Percentiles rank a stretch among this genome's conserved stretches.
Evolutionary conservation across 768 basidiomycete genomes (phyloP).

Genomic region (Fomitopsis serialis): DNA sequence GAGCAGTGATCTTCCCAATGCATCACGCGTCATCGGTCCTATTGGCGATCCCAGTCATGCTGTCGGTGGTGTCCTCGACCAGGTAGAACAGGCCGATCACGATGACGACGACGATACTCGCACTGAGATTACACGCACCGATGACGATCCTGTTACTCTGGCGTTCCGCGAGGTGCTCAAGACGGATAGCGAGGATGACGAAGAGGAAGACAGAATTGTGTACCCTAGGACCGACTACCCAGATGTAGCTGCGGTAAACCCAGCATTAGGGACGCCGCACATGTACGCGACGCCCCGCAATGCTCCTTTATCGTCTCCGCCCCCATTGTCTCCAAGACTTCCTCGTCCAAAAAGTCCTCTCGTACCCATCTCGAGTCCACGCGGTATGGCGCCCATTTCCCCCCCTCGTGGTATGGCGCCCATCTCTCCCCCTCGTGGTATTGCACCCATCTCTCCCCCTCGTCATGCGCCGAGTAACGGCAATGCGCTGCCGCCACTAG

Average conservation of each 20-base stretch:
- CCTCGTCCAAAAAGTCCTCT: conserved; percentile 4
- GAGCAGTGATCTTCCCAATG: not conserved
- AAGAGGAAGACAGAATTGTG: conserved; percentile 71
- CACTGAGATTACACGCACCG: conserved; percentile 66
- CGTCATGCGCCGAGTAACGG: conserved; percentile 11
- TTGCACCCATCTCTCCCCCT: conserved; percentile 7
- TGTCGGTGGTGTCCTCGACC: conserved; percentile 10
- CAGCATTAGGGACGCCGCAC: not conserved
- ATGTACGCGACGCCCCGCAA: conserved; percentile 20
- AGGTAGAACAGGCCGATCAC: conserved; percentile 11
- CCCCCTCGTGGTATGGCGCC: conserved; percentile 11
- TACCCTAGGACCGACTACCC: conserved; percentile 49
- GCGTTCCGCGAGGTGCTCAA: conserved; percentile 51
- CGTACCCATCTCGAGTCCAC: conserved; percentile 5
- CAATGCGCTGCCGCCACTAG: conserved; percentile 19
- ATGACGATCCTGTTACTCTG: conserved; percentile 76
- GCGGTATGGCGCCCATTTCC: conserved; percentile 2
- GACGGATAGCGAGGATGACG: conserved; percentile 40
- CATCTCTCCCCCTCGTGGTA: conserved; percentile 5
- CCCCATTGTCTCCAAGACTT: not conserved
- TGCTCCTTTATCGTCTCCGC: not conserved
- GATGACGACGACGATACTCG: conserved; percentile 49
- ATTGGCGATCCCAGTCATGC: not conserved
- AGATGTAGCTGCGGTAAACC: not conserved
- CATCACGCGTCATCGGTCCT: not conserved